Evolutionary conservation across 208 protist genomes (phyloP), one percentile per base, ranked within the genome.

Genomic region (Trypanosoma boissoni): DNA sequence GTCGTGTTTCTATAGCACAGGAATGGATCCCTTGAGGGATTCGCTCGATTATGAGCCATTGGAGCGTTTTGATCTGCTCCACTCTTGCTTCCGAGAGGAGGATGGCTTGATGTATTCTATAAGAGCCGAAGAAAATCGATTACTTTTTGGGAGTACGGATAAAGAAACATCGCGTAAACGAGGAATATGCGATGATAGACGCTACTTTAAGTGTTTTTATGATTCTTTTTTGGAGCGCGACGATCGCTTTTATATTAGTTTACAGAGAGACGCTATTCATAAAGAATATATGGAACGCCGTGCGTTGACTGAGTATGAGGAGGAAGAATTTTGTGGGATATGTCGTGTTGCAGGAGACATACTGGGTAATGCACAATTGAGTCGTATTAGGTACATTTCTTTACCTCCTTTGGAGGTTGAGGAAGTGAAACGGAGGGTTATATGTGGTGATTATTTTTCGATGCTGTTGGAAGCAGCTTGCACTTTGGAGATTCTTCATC

Each of bases 131-230:
- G 64, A 71, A 44, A 71, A 71, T 34, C 55, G 51, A 31, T 23
- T 71, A 10, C 26, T 63, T 27, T 71, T 49, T 44, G 64, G 56
- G 3, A 27, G 4, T n/a, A 29, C 7, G 0, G 8, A 12, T 37
- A 20, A 28, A 12, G 24, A 18, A 37, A 53, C n/a, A 46, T 16
- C 45, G n/a, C 49, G 24, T 12, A 34, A n/a, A 2, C 7, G 3
- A 12, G 0, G 24, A 53, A 27, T 42, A n/a, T 1, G 10, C 3
- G 5, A 21, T 7, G 24, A 64, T 18, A 56, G 42, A 31, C 27
- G 64, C 14, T 80, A 76, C 42, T 76, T 76, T 36, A 54, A 69
- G 8, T 67, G 68, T n/a, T 80, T 76, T 55, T 76, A 80, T 42
- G 44, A 76, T 31, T 81, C 75, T 0, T 81, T 81, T 58, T 49